These are phyloP conservation scores for Hirsutella minnesotensis DNA, from an alignment of 2,329 filamentous ascomycete species.

Conservation along the genomic window DNA sequence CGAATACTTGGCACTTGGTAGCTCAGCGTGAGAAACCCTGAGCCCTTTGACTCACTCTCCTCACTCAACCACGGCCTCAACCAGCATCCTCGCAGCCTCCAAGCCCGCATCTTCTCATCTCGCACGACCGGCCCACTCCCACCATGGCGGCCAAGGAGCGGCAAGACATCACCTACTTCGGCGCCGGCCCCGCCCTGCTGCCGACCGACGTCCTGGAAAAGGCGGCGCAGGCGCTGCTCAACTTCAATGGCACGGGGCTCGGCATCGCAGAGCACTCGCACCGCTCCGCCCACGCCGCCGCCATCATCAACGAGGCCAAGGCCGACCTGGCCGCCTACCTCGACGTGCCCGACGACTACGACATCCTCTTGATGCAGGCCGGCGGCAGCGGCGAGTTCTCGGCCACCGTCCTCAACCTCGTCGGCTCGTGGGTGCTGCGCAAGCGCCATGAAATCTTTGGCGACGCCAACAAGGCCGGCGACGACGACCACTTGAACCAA, in stretches of 20 bases:
- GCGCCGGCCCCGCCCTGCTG: slow-evolving; percentile 78
- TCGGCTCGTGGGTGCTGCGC: slow-evolving; percentile 68
- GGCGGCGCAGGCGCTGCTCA: slow-evolving; percentile 65
- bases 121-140: no score
- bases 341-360: slow-evolving; percentile 76
- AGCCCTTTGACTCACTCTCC: no score
- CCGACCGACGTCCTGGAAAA: slow-evolving; percentile 71
- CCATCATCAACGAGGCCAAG: slow-evolving; percentile 71
- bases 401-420: slow-evolving; percentile 72
- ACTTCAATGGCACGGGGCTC: slow-evolving; percentile 71
- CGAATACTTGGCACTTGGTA: no score
- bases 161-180: slow-evolving; percentile 73
- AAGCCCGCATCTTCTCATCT: no score
- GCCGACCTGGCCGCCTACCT: slow-evolving; percentile 60
- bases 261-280: slow-evolving; percentile 87
- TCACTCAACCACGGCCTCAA: no score
- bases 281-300: slow-evolving; percentile 64
- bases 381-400: slow-evolving; percentile 82
- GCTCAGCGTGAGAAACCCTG: no score
- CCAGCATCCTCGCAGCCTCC: no score
- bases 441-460: slow-evolving; percentile 47
- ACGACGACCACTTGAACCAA: slow-evolving; percentile 33
- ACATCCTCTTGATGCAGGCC: slow-evolving; percentile 78
- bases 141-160: slow-evolving; percentile 18
- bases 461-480: slow-evolving; percentile 38